These are phyloP conservation scores for Fusarium buxicola DNA, from an alignment of 2,329 filamentous ascomycete species.

Conservation along the genomic window DNA sequence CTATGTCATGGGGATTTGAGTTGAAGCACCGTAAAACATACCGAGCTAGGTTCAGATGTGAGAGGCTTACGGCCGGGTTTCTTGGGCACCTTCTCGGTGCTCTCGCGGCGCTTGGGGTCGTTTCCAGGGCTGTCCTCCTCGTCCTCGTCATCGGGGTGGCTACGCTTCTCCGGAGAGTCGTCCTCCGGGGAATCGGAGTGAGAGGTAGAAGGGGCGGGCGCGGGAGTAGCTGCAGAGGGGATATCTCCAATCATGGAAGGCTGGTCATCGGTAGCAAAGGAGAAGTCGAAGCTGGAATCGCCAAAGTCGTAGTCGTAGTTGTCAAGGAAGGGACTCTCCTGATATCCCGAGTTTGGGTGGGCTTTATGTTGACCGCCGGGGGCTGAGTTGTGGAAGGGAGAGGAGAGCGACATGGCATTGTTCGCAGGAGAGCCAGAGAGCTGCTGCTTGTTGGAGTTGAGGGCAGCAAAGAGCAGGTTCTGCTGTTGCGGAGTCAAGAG, in stretches of 20 bases:
- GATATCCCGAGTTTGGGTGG: slow-evolving; percentile 59
- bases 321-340: slow-evolving; percentile 86
- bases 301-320: slow-evolving; percentile 81
- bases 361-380: slow-evolving; percentile 56
- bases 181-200: slow-evolving; percentile 70
- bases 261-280: slow-evolving; percentile 60
- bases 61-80: slow-evolving; percentile 97
- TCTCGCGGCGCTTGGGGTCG: slow-evolving; percentile 78
- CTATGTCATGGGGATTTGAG: neutral
- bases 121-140: slow-evolving; percentile 65
- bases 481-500: slow-evolving; percentile 82
- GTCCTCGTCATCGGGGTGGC: slow-evolving; percentile 76
- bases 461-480: slow-evolving; percentile 78
- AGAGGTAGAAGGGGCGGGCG: slow-evolving; percentile 52
- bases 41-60: slow-evolving; percentile 94
- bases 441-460: slow-evolving; percentile 73
- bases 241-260: slow-evolving; percentile 81
- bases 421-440: slow-evolving; percentile 50
- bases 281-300: slow-evolving; percentile 80
- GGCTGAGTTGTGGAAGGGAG: slow-evolving; percentile 63
- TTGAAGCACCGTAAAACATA: slow-evolving; percentile 64
- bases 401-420: slow-evolving; percentile 58
- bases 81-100: slow-evolving; percentile 87
- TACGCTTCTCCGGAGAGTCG: slow-evolving; percentile 73
- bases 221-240: slow-evolving; percentile 54